Base-by-base conservation (phyloP, 2,329 filamentous ascomycete species). In the Cladophialophora chaetospira region DNA sequence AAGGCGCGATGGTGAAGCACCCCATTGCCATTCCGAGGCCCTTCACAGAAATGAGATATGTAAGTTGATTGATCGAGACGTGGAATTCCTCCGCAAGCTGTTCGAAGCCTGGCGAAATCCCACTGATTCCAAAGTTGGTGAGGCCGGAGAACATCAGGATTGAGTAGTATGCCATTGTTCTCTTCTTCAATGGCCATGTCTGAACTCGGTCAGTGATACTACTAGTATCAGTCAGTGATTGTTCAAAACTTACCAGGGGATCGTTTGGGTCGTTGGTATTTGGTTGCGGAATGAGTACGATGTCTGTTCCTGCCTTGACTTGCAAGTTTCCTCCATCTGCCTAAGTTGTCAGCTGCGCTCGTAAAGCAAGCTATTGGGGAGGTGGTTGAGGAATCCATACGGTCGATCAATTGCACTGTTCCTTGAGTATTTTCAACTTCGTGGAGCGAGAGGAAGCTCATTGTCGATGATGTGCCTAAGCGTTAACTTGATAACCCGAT, bases 11-110 rank as follows among this genome's bases (percentile, higher is more conserved):
- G 2, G 28, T 8, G 13, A 31, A 47, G 11, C 44, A 47, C 2
- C 44, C 44, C 28, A 47, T 35, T 8, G 33, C 29, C 26, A 31
- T 28, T 5, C 44, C 44, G 4, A 47, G 26, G 3, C 29, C 26
- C 6, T 28, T 31, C 3, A 17, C 44, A 2, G 44, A 47, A 13
- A 47, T 47, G 26, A 47, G 5, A 25, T 28, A 47, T 35, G 44
- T 47, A 77, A 26, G 31, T 11, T 55, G 33, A 1, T 29, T 49
- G 10, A 55, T 11, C 4, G 21, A 42, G 21, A 35, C 11, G 5
- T 49, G 11, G 26, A 55, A 55, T 23, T 55, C 53, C 2, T 4
- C 25, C 8, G 42, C 43, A 19, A 55, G 4, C 15, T 50, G 53
- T 33, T 23, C 44, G n/a, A 55, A 43, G 9, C 53, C 53, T 23